Evolutionary conservation across 495 filamentous ascomycete species (phyloP).

Genomic region (Astrothelium macrocarpum): DNA sequence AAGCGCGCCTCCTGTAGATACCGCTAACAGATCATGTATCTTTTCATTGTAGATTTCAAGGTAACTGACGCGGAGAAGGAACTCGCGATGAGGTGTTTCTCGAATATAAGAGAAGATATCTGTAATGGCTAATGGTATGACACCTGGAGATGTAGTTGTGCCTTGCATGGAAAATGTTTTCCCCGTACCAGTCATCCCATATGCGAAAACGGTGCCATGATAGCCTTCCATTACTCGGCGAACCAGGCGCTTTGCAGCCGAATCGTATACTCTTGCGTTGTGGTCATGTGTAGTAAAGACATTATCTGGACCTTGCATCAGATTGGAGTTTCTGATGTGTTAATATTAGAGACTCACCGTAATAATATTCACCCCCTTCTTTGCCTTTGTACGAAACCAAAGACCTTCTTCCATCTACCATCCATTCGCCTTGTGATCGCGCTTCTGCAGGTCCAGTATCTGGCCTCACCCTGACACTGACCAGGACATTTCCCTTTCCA

Average conservation of each 20-base stretch:
- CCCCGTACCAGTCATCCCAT: constrained; percentile 97
- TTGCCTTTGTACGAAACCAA: constrained; percentile 75
- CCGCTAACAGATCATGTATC: constrained; percentile 85
- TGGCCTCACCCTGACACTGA: constrained; percentile 88
- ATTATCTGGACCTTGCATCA: constrained; percentile 55
- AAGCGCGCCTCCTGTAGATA: constrained; percentile 41
- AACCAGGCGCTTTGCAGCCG: constrained; percentile 85
- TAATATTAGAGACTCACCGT: constrained; percentile 49
- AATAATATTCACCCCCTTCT: constrained; percentile 87
- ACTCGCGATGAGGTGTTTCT: constrained; percentile 90
- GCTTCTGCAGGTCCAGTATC: constrained; percentile 56
- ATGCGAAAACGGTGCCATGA: constrained; percentile 95
- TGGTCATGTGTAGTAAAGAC: constrained; percentile 88
- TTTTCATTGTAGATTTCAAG: constrained; percentile 98
- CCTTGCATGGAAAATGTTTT: constrained; percentile 99
- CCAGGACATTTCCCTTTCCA: constrained; percentile 86
- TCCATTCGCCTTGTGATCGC: constrained; percentile 77
- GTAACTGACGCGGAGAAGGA: constrained; percentile 92
- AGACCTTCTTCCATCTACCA: constrained; percentile 75
- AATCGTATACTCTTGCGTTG: constrained; percentile 89
- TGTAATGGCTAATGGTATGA: constrained; percentile 93
- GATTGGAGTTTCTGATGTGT: constrained; percentile 9
- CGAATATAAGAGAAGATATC: constrained; percentile 99
- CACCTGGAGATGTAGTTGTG: constrained; percentile 90
- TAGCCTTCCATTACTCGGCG: constrained; percentile 98